Percentiles rank a stretch among this genome's conserved stretches.
phyloP scores from a whole-genome alignment of 306 rosid species.

The Sophora flavescens region DNA sequence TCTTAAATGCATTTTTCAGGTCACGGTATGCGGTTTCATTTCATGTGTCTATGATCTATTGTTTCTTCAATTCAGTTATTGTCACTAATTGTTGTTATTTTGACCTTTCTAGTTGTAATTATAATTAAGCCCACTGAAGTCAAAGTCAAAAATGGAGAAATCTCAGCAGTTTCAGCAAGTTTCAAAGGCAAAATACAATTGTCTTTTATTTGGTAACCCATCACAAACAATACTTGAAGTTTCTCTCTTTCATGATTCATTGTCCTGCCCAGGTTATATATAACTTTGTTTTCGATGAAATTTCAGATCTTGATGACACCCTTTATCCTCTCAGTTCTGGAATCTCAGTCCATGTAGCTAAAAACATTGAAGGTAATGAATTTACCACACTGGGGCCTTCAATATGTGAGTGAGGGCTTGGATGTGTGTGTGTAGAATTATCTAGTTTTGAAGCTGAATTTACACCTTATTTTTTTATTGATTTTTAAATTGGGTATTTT shows the following conservation, averaged over 20 bases:
- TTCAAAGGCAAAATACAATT: conserved; percentile 67
- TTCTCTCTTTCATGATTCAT: conserved; percentile 7
- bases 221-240: not conserved
- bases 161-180: conserved; percentile 54
- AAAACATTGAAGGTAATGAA: conserved; percentile 72
- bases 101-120: not conserved
- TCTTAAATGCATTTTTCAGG: not conserved
- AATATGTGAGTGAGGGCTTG: not conserved
- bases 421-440: not conserved
- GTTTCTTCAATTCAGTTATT: not conserved
- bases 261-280: not conserved
- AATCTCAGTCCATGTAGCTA: conserved; percentile 60
- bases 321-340: conserved; percentile 85
- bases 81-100: not conserved
- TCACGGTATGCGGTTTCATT: not conserved
- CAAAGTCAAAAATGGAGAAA: conserved; percentile 63
- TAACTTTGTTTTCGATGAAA: not conserved
- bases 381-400: not conserved
- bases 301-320: conserved; percentile 93
- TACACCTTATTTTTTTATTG: not conserved
- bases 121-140: not conserved
- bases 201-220: conserved; percentile 78
- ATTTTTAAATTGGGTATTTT: not conserved
- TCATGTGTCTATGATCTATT: not conserved
- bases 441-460: conserved; percentile 4